Base-by-base conservation (phyloP, 2,329 filamentous ascomycete genomes). In the Herpotrichia juniperi region DNA sequence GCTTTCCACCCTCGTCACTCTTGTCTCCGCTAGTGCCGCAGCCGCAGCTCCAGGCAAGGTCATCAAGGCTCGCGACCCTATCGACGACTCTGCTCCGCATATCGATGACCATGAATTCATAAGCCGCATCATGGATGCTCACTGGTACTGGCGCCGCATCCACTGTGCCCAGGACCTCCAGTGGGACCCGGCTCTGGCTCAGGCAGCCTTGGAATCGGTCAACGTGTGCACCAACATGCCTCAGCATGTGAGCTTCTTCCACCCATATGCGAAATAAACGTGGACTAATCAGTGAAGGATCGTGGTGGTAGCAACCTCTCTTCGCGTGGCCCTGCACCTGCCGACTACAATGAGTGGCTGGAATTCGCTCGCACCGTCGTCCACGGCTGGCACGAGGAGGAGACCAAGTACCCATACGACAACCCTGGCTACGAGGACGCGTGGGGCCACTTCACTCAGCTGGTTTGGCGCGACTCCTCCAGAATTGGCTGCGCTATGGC, bases 391-490 rank as follows among this genome's bases (percentile, higher is more conserved):
- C 66, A 73, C 46, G 67, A 71, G 43, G 70, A 72, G 52, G 68
- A 71, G 55, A 54, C 48, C 42, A 67, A 69, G 56, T 73, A 73
- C 48, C 67, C 68, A 9, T 74, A 71, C 53, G 55, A 64, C 43
- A 57, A 67, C 17, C 71, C 69, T 4, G 53, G 62, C 50, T 69
- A 57, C 26, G 57, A 64, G 12, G 53, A 55, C n/a, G 54, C 62
- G 7, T 69, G 65, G 62, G 69, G 68, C 17, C 71, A 75, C 61
- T 75, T 75, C 61, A 67, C 69, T 6, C 72, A 75, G 62, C 58
- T 75, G 57, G 71, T 75, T 45, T 75, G 72, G 72, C 69, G 70
- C 43, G 68, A 70, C 53, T 64, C 62, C 11, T 57, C 64, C 2
- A 65, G 61, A n/a, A 54, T 75, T 25, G 72, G 72, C 31, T 75